Base-by-base conservation (phyloP, 371 early-diverging fungal species). In the Synchytrium microbalum region DNA sequence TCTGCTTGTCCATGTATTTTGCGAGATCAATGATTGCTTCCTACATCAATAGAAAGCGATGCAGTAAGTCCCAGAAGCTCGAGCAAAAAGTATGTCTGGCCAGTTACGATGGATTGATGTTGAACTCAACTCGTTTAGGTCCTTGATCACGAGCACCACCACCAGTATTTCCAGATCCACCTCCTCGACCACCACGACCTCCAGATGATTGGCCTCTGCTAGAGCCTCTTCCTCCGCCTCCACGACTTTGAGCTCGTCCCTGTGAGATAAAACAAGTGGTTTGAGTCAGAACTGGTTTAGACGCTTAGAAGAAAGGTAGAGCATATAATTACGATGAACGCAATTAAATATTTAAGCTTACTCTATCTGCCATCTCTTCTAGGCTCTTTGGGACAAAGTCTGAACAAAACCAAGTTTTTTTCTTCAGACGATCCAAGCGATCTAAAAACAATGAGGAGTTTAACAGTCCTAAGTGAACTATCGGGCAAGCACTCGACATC, bases 21-120 rank as follows among this genome's bases (percentile, higher is more conserved):
- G 86, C 79, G 38, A 93, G 84, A 74, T 96, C 95, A 59, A 96
- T 78, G 66, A 96, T 93, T 2, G 88, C 82, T 73, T 96, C 92
- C 71, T 75, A 77, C 70, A 28, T 78, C 76, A 46, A 78, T 75
- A 29, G 80, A 72, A 59, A 80, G 73, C 28, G 73, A 70, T 14
- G 72, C 67, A 30, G 70, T 62, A 10, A 72, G 60, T 3, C 27
- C 16, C 16, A 32, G 57, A 10, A 10, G 8, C 13, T 23, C 57
- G 57, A 13, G 57, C 25, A 8, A 8, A 28, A 28, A 8, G 25
- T 10, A 16, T 24, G 8, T 23, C 16, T 57, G 13, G 28, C 25
- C 16, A 23, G 10, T 8, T 16, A 24, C 57, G 13, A 16, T 23
- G n/a, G n/a, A n/a, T n/a, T n/a, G n/a, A n/a, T n/a, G n/a, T n/a